Conservation (phyloP, 768 basidiomycete genomes). For the Boletus subcaerulescens region DNA sequence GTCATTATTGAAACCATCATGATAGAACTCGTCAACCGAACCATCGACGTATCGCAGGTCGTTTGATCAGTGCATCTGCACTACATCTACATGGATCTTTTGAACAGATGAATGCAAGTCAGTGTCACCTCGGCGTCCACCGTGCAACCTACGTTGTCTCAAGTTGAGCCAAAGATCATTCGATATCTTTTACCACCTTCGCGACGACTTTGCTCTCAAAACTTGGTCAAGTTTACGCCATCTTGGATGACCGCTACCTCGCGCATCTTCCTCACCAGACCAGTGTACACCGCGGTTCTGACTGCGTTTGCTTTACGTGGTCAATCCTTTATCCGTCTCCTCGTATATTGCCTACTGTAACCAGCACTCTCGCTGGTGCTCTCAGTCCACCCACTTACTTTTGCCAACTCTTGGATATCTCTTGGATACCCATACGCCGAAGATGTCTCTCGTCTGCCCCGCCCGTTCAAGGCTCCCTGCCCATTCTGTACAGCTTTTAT, state of each 20-base stretch:
- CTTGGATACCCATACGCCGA: background rate
- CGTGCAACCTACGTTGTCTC: background rate
- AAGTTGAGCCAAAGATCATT: background rate
- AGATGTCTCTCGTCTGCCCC: background rate
- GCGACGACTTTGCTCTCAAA: background rate
- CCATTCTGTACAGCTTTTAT: slow-evolving; percentile 20
- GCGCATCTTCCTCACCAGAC: background rate
- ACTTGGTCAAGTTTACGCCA: background rate
- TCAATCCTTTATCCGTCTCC: background rate
- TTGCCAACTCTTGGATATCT: background rate
- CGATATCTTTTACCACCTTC: background rate
- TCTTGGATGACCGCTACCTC: background rate
- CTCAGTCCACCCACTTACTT: background rate
- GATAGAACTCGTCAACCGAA: background rate
- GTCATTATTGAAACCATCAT: background rate
- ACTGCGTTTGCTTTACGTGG: background rate
- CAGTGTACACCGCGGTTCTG: background rate
- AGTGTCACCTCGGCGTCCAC: background rate
- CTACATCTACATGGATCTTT: background rate
- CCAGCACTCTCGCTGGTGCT: background rate
- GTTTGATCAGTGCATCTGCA: background rate
- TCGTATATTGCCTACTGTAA: background rate
- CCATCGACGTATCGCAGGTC: background rate
- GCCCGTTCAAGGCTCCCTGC: background rate
- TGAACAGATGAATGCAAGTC: background rate